Percentiles rank a stretch among this genome's conserved stretches.
Conservation (phyloP, 768 basidiomycete genomes). For the Mycena crocata region DNA sequence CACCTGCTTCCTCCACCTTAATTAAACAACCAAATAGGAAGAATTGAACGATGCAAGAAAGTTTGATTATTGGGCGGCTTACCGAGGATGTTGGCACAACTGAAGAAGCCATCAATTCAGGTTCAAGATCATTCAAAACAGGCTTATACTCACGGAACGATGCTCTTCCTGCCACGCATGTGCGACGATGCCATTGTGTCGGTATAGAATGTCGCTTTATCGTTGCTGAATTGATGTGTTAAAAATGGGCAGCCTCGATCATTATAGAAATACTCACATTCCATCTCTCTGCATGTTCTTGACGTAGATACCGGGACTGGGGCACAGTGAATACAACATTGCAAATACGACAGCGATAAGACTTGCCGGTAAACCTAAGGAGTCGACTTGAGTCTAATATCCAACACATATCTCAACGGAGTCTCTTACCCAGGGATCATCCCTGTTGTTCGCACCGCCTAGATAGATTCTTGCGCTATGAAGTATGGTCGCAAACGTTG, state of each 20-base stretch:
- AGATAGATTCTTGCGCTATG: neutral
- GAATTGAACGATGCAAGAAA: neutral
- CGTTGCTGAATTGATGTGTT: conserved; percentile 59
- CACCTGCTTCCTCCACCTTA: conserved; percentile 69
- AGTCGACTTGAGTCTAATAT: neutral
- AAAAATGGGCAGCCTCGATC: neutral
- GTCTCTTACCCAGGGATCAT: conserved; percentile 69
- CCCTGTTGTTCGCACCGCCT: conserved; percentile 78
- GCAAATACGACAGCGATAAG: neutral
- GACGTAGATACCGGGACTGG: conserved; percentile 74
- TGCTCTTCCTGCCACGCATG: conserved; percentile 71
- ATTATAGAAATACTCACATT: conserved; percentile 57
- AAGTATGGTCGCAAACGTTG: neutral
- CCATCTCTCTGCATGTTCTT: conserved; percentile 79
- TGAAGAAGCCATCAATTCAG: conserved; percentile 39
- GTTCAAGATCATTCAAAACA: neutral
- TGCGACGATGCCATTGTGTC: conserved; percentile 69
- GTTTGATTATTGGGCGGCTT: conserved; percentile 12
- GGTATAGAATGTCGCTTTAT: conserved; percentile 79
- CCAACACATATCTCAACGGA: neutral
- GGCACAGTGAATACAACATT: neutral
- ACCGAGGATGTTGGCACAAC: conserved; percentile 76
- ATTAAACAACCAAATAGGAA: neutral
- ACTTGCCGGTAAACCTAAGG: conserved; percentile 60
- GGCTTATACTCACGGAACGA: conserved; percentile 69